These are phyloP conservation scores for Phytophthora melonis DNA, from an alignment of 352 stramenopile genomes.

Conservation along the genomic window DNA sequence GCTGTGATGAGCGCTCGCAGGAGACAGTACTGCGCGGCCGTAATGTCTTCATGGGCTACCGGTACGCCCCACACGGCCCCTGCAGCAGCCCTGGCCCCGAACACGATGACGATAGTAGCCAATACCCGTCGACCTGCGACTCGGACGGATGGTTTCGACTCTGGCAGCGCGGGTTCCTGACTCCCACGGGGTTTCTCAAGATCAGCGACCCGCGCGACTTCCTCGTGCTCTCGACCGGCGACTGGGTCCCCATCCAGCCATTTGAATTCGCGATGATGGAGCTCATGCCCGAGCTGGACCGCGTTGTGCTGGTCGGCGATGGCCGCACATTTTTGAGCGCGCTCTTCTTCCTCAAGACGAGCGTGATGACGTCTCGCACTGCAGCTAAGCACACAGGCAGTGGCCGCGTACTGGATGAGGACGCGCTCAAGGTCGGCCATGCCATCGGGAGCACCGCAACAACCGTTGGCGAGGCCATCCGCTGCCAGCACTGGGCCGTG, in stretches of 20 bases:
- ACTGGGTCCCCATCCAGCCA: slow-evolving; percentile 74
- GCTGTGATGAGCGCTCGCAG: slow-evolving; percentile 69
- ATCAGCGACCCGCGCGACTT: slow-evolving; percentile 77
- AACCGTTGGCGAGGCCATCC: slow-evolving; percentile 71
- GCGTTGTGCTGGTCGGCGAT: slow-evolving; percentile 76
- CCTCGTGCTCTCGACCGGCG: slow-evolving; percentile 75
- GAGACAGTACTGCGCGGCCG: slow-evolving; percentile 72
- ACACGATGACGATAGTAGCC: slow-evolving; percentile 24
- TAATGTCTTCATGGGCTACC: slow-evolving; percentile 82
- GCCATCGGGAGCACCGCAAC: slow-evolving; percentile 48
- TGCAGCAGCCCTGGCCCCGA: slow-evolving; percentile 12
- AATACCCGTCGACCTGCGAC: slow-evolving; percentile 25
- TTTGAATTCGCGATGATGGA: slow-evolving; percentile 65
- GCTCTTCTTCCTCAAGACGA: slow-evolving; percentile 83
- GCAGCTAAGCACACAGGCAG: slow-evolving; percentile 26
- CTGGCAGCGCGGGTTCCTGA: slow-evolving; percentile 67
- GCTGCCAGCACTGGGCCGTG: slow-evolving; percentile 77
- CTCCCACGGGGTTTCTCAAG: slow-evolving; percentile 77
- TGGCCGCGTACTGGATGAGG: slow-evolving; percentile 49
- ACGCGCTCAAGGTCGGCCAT: slow-evolving; percentile 53
- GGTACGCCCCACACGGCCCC: slow-evolving; percentile 22
- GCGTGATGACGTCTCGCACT: slow-evolving; percentile 13
- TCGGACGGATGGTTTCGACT: slow-evolving; percentile 66
- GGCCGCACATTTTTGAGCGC: slow-evolving; percentile 76
- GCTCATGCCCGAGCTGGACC: slow-evolving; percentile 66